These are phyloP conservation scores for Castanea sativa DNA, from an alignment of 306 rosid genomes.

Conservation along the genomic window DNA sequence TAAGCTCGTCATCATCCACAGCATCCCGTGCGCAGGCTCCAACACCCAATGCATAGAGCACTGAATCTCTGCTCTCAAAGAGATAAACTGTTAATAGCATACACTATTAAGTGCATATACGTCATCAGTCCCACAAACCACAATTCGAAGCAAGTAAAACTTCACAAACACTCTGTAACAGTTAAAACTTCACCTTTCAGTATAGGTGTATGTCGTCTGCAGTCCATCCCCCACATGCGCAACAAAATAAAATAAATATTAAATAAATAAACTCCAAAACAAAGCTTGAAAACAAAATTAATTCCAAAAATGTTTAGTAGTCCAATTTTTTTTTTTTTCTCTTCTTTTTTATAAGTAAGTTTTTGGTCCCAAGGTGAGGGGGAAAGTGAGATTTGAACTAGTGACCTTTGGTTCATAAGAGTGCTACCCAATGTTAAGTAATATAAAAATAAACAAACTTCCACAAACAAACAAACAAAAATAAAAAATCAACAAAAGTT, in stretches of 20 bases:
- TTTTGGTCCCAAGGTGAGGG: no score
- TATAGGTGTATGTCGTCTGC: constrained; percentile 57
- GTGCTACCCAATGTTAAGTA: no score
- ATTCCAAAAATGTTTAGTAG: no score
- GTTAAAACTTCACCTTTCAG: constrained; percentile 57
- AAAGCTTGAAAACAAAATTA: neutral
- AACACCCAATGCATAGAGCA: constrained; percentile 77
- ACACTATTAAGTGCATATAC: neutral
- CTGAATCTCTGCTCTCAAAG: constrained; percentile 66
- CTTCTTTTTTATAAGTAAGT: no score
- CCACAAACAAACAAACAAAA: no score
- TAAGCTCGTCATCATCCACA: constrained; percentile 74
- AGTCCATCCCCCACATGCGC: constrained; percentile 15
- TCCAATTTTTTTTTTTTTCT: no score
- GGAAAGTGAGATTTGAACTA: no score
- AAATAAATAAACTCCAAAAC: neutral
- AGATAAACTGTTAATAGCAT: neutral
- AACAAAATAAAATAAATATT: constrained; percentile 12
- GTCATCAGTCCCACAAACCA: no score
- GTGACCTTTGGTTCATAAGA: no score
- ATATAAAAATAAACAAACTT: no score
- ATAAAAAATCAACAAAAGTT: no score
- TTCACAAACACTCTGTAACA: neutral
- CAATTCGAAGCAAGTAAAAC: neutral
- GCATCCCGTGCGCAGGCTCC: constrained; percentile 81